Base-by-base conservation (phyloP, 257 asterid species). In the Paraleonurus japonicus region DNA sequence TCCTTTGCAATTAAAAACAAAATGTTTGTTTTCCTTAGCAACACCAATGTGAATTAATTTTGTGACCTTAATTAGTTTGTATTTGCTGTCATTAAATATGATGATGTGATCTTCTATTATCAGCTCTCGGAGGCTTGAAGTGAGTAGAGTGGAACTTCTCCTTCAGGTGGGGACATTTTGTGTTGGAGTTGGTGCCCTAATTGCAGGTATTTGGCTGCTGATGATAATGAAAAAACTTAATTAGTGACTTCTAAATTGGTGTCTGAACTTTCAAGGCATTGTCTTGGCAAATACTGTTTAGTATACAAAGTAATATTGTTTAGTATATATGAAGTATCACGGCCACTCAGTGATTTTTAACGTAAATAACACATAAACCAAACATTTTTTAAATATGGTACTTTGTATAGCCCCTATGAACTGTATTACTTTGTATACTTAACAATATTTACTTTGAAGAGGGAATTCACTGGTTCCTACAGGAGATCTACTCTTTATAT, bases 81-180 rank as follows among this genome's bases (percentile, higher is more conserved):
- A 68, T 27, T 16, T 23, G 51, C 37, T 61, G 22, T 75, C 61
- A 71, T 69, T 10, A 45, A 67, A 53, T 35, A 37, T 48, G 45
- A 65, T 55, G 26, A 12, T 16, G 23, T 74, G 7, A 35, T 33
- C 61, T 83, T 54, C 28, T 69, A 57, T 43, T 67, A 54, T 68
- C 91, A 95, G 99, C 85, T 95, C 99, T 15, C 88, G 99, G 80
- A 89, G 99, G 85, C 97, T 95, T 71, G 99, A 95, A 81, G 99
- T 95, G 12, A 95, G 99, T 75, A 83, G 96, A 82, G 96, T 95
- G 76, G 99, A 95, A 79, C 89, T 95, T 77, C 92, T 95, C 64
- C 96, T 95, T 72, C 99, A 95, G 81, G 98, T 92, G 13, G 99
- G 98, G 57, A 79, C 99, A 73, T 87, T 95, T 81, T 95, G 92